Base-by-base conservation (phyloP, 2,329 filamentous ascomycete species). In the Nemania sp. region DNA sequence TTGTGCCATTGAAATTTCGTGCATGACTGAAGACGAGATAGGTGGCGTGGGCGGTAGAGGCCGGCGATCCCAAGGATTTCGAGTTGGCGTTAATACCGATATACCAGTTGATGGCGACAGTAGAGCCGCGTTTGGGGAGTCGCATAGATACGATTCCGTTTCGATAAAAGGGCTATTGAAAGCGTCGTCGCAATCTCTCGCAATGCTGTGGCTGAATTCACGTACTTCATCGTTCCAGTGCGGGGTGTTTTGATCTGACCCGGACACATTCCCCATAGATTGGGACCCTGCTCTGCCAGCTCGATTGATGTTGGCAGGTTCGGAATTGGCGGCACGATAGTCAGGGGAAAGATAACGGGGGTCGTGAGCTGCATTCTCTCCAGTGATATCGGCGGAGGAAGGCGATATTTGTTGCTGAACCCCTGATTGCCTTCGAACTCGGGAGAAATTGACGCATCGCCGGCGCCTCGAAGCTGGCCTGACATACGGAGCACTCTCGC, bases 101-200 rank as follows among this genome's bases (percentile, higher is more conserved):
- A n/a, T n/a, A n/a, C n/a, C n/a, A n/a, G n/a, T n/a, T n/a, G n/a
- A n/a, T n/a, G n/a, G 52, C 26, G 57, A 30, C 12, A 31, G 30
- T 22, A 63, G 48, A 1, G 54, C 53, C 12, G 54, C 56, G 9
- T 55, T 47, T 22, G 54, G 31, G 12, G 47, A 31, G 15, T 59
- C 46, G 34, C 40, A 52, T 2, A 60, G 17, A 30, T 53, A 56
- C 15, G 63, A 56, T 3, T 66, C 52, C 6, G 52, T 47, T 30
- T 44, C 56, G 15, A 80, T 71, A 9, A 82, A 62, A 8, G 78
- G 80, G 62, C 88, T 85, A 66, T 90, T 92, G 75, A 97, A 97
- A 1, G 92, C 92, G 65, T 94, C 90, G 66, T 97, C 92, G 66
- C 92, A 95, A 54, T 94, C 90, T 70, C 91, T 90, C 44, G 91